phyloP scores from a whole-genome alignment of 2,329 filamentous ascomycete genomes.

The Pseudogymnoascus pannorum region DNA sequence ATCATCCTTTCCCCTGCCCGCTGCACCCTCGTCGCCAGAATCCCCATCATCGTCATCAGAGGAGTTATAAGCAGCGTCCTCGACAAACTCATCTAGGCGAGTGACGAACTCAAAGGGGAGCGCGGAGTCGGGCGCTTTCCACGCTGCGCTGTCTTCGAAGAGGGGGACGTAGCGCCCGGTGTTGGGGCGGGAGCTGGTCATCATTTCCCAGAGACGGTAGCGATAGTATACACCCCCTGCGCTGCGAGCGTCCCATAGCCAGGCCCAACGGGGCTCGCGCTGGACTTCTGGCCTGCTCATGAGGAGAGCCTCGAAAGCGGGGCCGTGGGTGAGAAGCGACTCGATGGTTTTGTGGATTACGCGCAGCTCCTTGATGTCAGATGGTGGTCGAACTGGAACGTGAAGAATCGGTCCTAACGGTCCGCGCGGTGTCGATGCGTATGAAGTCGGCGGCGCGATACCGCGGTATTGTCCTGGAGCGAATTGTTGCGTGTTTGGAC shows the following conservation, averaged over 20 bases:
- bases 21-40: constrained; percentile 44
- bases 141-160: constrained; percentile 70
- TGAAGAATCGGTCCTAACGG: constrained; percentile 44
- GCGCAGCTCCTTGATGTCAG: constrained; percentile 69
- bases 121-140: constrained; percentile 65
- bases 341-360: constrained; percentile 88
- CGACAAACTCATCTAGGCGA: constrained; percentile 68
- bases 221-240: constrained; percentile 82
- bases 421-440: constrained; percentile 35
- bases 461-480: constrained; percentile 45
- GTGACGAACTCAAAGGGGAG: constrained; percentile 79
- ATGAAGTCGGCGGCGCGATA: constrained; percentile 72
- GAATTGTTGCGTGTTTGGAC: constrained; percentile 36
- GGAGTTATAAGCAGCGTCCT: constrained; percentile 78
- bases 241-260: constrained; percentile 82
- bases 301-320: constrained; percentile 83
- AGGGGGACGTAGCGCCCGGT: constrained; percentile 53
- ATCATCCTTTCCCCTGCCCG: constrained; percentile 26
- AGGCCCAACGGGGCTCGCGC: constrained; percentile 82
- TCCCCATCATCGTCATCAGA: constrained; percentile 73
- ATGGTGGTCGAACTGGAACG: constrained; percentile 67
- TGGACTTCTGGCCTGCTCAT: constrained; percentile 84
- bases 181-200: constrained; percentile 55
- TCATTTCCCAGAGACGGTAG: constrained; percentile 80
- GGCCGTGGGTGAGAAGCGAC: constrained; percentile 67